Evolutionary conservation across 1,284 basidiomycete species (phyloP).

Genomic region (Gomphus bonarii): DNA sequence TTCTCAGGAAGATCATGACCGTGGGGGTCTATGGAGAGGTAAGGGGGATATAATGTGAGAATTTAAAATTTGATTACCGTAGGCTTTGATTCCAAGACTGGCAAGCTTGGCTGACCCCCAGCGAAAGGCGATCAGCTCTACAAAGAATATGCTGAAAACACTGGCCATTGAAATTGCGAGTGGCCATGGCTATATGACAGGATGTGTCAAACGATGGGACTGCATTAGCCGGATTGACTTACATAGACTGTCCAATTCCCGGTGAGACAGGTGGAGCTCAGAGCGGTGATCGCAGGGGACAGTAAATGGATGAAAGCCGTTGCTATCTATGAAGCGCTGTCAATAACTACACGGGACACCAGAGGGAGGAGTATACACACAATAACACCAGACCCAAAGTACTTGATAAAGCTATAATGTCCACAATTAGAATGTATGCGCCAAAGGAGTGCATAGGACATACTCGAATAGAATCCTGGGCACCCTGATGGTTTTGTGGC

Average conservation of each 20-base stretch:
- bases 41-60: background rate
- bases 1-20: conserved; percentile 44
- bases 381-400: conserved; percentile 92
- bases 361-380: conserved; percentile 27
- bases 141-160: conserved; percentile 76
- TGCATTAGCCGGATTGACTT: conserved; percentile 21
- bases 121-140: conserved; percentile 79
- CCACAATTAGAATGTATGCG: background rate
- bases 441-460: conserved; percentile 21
- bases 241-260: conserved; percentile 69
- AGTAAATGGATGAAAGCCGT: conserved; percentile 88
- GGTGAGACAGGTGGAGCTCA: conserved; percentile 65
- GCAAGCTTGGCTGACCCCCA: conserved; percentile 60
- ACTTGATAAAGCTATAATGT: conserved; percentile 75
- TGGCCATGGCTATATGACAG: conserved; percentile 52
- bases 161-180: conserved; percentile 72
- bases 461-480: conserved; percentile 68
- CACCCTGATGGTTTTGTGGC: conserved; percentile 46
- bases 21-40: conserved; percentile 38
- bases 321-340: conserved; percentile 50
- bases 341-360: conserved; percentile 14
- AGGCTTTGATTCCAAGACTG: conserved; percentile 34
- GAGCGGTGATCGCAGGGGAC: conserved; percentile 61
- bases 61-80: conserved; percentile 32
- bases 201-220: background rate